Evolutionary conservation across 2,329 filamentous ascomycete species (phyloP), one percentile per base, ranked within the genome.

Genomic region (Penicillium vulpinum): DNA sequence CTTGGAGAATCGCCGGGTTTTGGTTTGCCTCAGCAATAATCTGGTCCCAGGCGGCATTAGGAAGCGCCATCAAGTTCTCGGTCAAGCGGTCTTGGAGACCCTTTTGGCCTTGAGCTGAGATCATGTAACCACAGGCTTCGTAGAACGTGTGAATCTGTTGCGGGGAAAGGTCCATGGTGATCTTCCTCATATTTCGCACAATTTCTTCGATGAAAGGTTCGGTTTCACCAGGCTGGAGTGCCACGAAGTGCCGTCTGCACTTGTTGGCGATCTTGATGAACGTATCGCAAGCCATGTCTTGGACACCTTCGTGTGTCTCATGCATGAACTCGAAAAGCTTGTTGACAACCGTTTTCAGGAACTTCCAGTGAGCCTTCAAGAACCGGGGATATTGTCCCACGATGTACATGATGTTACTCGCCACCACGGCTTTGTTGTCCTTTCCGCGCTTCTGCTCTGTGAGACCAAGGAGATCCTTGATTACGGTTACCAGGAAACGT

Each of bases 291-390:
- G 94, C 94, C 95, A 99, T 99, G 77, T 99, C 94, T 78, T 99
- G 95, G 26, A 99, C 94, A 80, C 91, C 94, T 80, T 99, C 94
- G 70, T 99, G 94, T 1, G 94, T 97, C 77, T 99, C 94, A 75
- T 99, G 94, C 94, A 99, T 99, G 73, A 99, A 99, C 79, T 99
- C 94, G 70, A 99, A 99, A 5, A 99, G 84, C 81, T 99, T 99
- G 80, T 99, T 99, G 70, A 99, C 94, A 18, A 99, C 94, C 2
- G 94, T 99, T 86, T 99, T 99, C 55, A 99, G 81, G 79, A 99
- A 99, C 75, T 99, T 99, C 94, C 94, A 99, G 76, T 99, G 94
- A 1, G 94, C 94, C 80, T 99, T 99, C 68, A 99, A 80, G 80
- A 99, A 99, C 21, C 94, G 90, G 36, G 94, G 94, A 72, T 99